Base-by-base conservation (phyloP, 805 yeast genomes). In the Wickerhamomyces canadensis region DNA sequence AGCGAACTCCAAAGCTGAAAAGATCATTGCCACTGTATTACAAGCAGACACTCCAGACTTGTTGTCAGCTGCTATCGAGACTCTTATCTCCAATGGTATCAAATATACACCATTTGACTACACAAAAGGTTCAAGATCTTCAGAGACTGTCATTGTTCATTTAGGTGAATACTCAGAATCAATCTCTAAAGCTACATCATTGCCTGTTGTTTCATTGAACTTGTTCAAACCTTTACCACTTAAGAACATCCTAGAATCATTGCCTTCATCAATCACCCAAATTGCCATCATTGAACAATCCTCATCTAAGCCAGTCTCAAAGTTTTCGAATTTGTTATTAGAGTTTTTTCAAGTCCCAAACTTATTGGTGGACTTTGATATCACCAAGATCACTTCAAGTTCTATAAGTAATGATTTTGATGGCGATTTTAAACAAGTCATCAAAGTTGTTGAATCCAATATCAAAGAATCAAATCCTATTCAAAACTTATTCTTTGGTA, bases 191-290 rank as follows among this genome's bases (percentile, higher is more conserved):
- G 47, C 61, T n/a, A 51, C 63, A 19, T 55, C 59, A 14, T 44
- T 50, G 22, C 54, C 64, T 29, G 55, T 83, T 23, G 60, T 84
- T 31, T 62, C 75, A 8, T 66, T 85, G 32, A 75, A 81, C 28
- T 74, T 75, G 23, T 83, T 82, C 65, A 75, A 86, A 52, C 95
- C 96, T 3, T 84, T 88, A 41, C 65, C 79, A 34, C 56, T 64
- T n/a, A 57, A 65, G 34, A 47, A 62, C 1, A 51, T 63, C 3
- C 57, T 84, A 29, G 89, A 91, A 19, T 43, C 68, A 2, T 58
- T 42, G 23, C 33, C 34, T 77, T 8, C 74, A 76, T 37, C 66
- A 67, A 42, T 68, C 71, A 31, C 32, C 12, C 31, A 42, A 19
- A 64, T 89, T 35, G 72, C 83, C 14, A 67, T 84, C 18, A 84